phyloP scores from a whole-genome alignment of 306 rosid genomes.

The Cajanus cajan region DNA sequence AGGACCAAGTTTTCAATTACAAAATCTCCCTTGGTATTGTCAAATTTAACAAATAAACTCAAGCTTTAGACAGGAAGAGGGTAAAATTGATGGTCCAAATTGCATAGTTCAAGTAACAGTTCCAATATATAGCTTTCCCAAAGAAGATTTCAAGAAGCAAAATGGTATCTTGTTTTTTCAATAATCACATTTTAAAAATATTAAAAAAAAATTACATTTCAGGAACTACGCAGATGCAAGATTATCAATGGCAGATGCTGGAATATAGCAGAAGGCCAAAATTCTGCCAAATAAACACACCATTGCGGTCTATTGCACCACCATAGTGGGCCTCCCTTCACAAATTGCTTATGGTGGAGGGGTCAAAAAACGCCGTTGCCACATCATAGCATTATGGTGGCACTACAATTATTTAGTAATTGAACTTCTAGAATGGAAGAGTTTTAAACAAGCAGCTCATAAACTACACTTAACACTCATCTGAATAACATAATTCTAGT shows the following conservation, averaged over 20 bases:
- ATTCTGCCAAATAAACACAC: too few species aligned
- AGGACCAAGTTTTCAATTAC: constrained; percentile 15
- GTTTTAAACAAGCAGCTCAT: constrained; percentile 16
- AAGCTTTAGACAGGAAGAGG: constrained; percentile 13
- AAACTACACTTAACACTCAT: constrained; percentile 15
- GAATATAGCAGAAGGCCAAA: too few species aligned
- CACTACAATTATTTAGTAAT: background rate
- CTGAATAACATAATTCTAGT: background rate
- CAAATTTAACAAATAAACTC: constrained; percentile 23
- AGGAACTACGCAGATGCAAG: background rate
- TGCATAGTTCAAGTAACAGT: background rate
- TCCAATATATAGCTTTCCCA: constrained; percentile 8
- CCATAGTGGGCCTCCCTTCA: too few species aligned
- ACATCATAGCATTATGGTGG: too few species aligned
- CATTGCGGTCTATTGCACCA: too few species aligned
- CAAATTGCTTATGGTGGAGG: too few species aligned
- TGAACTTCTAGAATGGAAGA: constrained; percentile 17
- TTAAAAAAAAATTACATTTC: background rate
- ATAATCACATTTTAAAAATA: background rate
- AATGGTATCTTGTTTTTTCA: constrained; percentile 9
- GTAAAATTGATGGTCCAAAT: constrained; percentile 6
- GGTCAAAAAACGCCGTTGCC: too few species aligned
- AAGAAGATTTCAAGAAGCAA: background rate
- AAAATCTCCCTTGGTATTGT: constrained; percentile 9
- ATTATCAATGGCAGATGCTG: too few species aligned